These are phyloP conservation scores for Psidium friedrichsthalianum DNA, from an alignment of 345 rosid genomes.

Conservation along the genomic window DNA sequence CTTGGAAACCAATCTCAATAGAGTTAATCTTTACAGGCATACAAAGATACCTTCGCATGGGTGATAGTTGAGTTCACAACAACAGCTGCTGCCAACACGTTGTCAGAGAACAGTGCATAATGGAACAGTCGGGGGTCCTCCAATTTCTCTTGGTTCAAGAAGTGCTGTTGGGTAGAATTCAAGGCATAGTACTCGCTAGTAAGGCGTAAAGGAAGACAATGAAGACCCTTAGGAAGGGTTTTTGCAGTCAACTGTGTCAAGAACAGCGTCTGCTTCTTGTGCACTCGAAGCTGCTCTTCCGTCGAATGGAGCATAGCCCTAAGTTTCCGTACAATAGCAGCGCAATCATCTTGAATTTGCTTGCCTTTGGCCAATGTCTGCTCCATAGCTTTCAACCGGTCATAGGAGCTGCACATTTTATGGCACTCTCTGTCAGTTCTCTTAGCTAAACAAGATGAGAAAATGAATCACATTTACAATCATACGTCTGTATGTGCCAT, in stretches of 20 bases:
- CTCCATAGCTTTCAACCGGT: slow-evolving; percentile 80
- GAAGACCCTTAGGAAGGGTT: slow-evolving; percentile 95
- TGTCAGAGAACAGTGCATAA: slow-evolving; percentile 94
- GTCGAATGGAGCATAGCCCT: slow-evolving; percentile 96
- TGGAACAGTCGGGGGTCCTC: slow-evolving; percentile 64
- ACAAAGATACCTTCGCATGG: slow-evolving; percentile 59
- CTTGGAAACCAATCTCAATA: not conserved
- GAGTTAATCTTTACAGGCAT: not conserved
- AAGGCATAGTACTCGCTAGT: slow-evolving; percentile 64
- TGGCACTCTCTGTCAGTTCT: not conserved
- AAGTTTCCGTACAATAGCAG: slow-evolving; percentile 75
- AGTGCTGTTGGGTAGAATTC: slow-evolving; percentile 53
- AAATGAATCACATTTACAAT: not conserved
- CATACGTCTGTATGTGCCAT: not conserved
- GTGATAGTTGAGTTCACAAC: slow-evolving; percentile 84
- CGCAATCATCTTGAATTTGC: slow-evolving; percentile 87
- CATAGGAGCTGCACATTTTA: slow-evolving; percentile 41
- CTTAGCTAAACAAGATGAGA: not conserved
- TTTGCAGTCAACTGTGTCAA: slow-evolving; percentile 95
- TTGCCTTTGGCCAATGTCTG: slow-evolving; percentile 71
- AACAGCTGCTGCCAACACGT: slow-evolving; percentile 82
- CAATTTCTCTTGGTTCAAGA: slow-evolving; percentile 62
- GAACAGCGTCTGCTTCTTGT: slow-evolving; percentile 85
- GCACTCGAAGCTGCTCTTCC: slow-evolving; percentile 93
- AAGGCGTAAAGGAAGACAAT: slow-evolving; percentile 94